Conservation (phyloP, 805 yeast species). For the Candida michaelii region DNA sequence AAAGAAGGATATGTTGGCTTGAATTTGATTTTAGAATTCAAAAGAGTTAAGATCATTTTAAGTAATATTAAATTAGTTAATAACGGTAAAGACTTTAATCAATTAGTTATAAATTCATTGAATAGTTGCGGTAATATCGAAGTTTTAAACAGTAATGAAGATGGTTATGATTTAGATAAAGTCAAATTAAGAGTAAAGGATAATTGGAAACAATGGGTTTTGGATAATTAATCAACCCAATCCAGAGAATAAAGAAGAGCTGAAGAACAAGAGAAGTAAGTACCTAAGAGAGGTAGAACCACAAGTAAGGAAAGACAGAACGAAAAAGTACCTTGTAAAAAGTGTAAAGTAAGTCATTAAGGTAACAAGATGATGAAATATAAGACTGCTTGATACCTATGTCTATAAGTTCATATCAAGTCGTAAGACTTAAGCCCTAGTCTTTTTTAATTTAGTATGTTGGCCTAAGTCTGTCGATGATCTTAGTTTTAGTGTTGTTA, state of each 20-base stretch:
- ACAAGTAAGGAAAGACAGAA: too few relatives aligned
- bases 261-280: too few relatives aligned
- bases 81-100: slow-evolving; percentile 23
- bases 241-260: too few relatives aligned
- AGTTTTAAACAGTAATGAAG: slow-evolving; percentile 33
- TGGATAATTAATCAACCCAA: slow-evolving; percentile 22
- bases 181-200: slow-evolving; percentile 59
- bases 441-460: too few relatives aligned
- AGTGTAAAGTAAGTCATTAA: slow-evolving; percentile 1
- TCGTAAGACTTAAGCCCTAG: too few relatives aligned
- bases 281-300: too few relatives aligned
- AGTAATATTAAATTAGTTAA: slow-evolving; percentile 34
- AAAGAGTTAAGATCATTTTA: slow-evolving; percentile 64
- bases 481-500: too few relatives aligned
- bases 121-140: slow-evolving; percentile 54
- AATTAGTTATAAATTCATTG: slow-evolving; percentile 52
- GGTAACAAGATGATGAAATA: slow-evolving; percentile 3
- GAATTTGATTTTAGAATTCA: slow-evolving; percentile 61
- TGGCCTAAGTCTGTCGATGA: too few relatives aligned
- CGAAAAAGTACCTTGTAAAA: neutral
- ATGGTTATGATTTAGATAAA: slow-evolving; percentile 38
- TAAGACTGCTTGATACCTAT: slow-evolving; percentile 2
- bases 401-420: neutral
- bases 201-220: slow-evolving; percentile 67
- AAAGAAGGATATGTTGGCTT: slow-evolving; percentile 71